Evolutionary conservation across 2,329 filamentous ascomycete species (phyloP).

Genomic region (Pestalotiopsis sp.): DNA sequence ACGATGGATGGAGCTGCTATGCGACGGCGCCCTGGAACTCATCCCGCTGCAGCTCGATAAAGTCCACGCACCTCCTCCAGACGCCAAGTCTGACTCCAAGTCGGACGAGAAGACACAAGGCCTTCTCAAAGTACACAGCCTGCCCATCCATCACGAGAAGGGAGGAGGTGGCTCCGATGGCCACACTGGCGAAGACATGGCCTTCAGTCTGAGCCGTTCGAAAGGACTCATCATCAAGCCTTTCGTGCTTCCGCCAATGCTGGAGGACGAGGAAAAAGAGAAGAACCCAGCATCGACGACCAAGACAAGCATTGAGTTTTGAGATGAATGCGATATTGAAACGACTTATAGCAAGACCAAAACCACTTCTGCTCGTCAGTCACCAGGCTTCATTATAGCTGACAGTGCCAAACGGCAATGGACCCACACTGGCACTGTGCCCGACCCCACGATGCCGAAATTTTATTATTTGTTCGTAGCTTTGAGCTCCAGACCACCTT

Average conservation of each 20-base stretch:
- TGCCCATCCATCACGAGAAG: constrained; percentile 86
- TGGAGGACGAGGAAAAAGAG: constrained; percentile 68
- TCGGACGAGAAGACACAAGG: constrained; percentile 82
- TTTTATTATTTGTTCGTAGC: constrained; percentile 1
- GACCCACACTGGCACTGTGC: constrained; percentile 12
- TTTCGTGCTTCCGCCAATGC: constrained; percentile 85
- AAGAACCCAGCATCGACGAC: constrained; percentile 52
- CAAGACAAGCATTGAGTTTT: constrained; percentile 78
- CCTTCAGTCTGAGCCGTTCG: constrained; percentile 82
- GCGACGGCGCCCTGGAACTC: constrained; percentile 85
- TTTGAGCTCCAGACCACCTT: neutral
- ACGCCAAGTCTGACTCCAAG: constrained; percentile 51
- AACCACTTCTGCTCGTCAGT: too few relatives aligned
- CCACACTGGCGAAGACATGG: constrained; percentile 80
- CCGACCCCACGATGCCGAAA: constrained; percentile 11
- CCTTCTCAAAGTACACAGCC: constrained; percentile 78
- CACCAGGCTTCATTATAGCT: neutral
- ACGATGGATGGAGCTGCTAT: constrained; percentile 83
- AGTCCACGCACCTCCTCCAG: constrained; percentile 52
- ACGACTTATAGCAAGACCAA: neutral
- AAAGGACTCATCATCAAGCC: constrained; percentile 84
- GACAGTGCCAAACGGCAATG: neutral
- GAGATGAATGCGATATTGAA: neutral
- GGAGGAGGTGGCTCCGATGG: constrained; percentile 76
- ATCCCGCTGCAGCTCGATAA: constrained; percentile 67